Base-by-base conservation (phyloP, 306 rosid species). In the Rosa chinensis region DNA sequence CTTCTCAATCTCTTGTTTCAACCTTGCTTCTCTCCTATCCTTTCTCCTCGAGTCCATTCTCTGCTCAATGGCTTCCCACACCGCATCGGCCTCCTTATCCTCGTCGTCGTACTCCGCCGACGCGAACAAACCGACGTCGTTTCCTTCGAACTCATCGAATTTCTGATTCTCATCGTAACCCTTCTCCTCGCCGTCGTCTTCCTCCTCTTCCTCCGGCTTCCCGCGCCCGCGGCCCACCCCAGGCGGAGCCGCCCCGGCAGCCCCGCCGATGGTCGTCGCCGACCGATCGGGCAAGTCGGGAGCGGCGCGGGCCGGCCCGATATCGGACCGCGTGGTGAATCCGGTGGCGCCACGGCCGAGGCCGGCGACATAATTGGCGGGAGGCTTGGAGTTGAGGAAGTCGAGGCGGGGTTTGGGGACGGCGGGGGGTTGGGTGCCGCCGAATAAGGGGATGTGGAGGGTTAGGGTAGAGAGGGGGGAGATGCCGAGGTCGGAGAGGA, bases 271-370 rank as follows among this genome's bases (percentile, higher is more conserved):
- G 0, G 93, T 66, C 0, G 93, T 61, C 2, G 92, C 91, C 1
- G 94, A 89, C 47, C 97, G 75, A 39, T 93, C 97, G 0, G 98
- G 98, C 0, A 93, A 84, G 70, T 93, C 97, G 0, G 98, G 97
- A 0, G 98, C 98, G 1, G 98, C 95, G 1, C 98, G 88, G 4
- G 98, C 98, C 0, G 98, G 97, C 4, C 98, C 98, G 16, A 93
- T 93, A 77, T 93, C 98, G 8, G 98, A 93, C 12, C 98, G 82
- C 5, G 98, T 91, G 16, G 98, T 93, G 79, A 93, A 93, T 0
- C 98, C 98, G 6, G 98, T 93, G 10, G 98, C 98, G 10, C 98
- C 98, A 84, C 98, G 98, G 2, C 98, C 98, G n/a, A 93, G 88
- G 5, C 98, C 98, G 5, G 97, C 98, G 7, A 93, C 98, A 68